phyloP scores from a whole-genome alignment of 2,329 filamentous ascomycete species.

The Rutstroemia sp. region DNA sequence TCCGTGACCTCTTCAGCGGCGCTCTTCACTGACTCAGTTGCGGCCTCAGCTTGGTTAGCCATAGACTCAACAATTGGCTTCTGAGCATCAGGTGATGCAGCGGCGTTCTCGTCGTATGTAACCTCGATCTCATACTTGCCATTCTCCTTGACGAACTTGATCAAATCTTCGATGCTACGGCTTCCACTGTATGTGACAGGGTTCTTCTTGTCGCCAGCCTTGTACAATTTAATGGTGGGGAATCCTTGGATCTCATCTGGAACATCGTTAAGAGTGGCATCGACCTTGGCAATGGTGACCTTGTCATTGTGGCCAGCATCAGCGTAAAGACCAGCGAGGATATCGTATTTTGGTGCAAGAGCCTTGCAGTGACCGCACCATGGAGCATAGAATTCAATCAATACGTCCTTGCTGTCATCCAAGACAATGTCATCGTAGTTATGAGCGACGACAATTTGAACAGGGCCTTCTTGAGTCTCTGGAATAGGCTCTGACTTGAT shows the following conservation, averaged over 20 bases:
- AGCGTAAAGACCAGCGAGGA: constrained; percentile 73
- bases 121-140: constrained; percentile 80
- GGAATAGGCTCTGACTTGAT: constrained; percentile 98
- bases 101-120: constrained; percentile 44
- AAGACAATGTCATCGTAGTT: constrained; percentile 89
- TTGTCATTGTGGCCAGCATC: constrained; percentile 69
- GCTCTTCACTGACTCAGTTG: constrained; percentile 30
- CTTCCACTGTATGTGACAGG: constrained; percentile 83
- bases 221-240: constrained; percentile 98
- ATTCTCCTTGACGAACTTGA: constrained; percentile 89
- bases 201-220: constrained; percentile 77
- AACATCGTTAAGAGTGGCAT: constrained; percentile 92
- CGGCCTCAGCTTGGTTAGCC: constrained; percentile 33
- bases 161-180: constrained; percentile 85
- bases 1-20: constrained; percentile 43
- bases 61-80: constrained; percentile 32
- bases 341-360: constrained; percentile 93
- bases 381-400: constrained; percentile 97
- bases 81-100: constrained; percentile 37
- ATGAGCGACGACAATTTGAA: constrained; percentile 84
- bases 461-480: constrained; percentile 84
- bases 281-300: constrained; percentile 94
- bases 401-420: constrained; percentile 91
- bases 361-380: constrained; percentile 99
- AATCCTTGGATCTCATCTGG: constrained; percentile 96